Evolutionary conservation across 2,329 filamentous ascomycete species (phyloP).

Genomic region (Drechslera avenae): DNA sequence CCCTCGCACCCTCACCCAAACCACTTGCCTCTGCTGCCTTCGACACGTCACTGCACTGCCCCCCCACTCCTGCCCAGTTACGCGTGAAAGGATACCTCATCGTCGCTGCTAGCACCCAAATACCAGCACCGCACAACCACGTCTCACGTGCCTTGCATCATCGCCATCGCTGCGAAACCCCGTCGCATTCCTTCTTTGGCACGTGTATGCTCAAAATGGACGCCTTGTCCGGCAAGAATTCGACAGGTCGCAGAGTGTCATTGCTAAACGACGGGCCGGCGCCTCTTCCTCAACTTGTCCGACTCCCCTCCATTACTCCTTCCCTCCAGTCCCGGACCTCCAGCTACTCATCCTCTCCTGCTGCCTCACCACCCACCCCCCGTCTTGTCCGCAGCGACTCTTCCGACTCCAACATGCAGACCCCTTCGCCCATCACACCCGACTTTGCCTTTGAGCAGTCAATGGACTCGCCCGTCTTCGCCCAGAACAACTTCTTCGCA

Average conservation of each 20-base stretch:
- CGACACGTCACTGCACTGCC: not conserved
- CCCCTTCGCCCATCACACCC: constrained; percentile 56
- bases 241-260: constrained; percentile 56
- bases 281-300: constrained; percentile 36
- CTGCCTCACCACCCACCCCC: constrained; percentile 54
- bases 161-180: constrained; percentile 16
- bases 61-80: not conserved
- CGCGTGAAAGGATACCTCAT: not conserved
- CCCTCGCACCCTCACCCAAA: not conserved
- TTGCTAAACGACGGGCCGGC: constrained; percentile 55
- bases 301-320: constrained; percentile 45
- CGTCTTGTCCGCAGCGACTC: constrained; percentile 54
- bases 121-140: no score
- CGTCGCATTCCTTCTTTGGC: constrained; percentile 38
- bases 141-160: constrained; percentile 28
- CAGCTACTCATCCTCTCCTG: constrained; percentile 54
- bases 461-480: constrained; percentile 36
- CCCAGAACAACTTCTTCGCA: constrained; percentile 36
- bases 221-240: constrained; percentile 53
- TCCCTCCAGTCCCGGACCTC: constrained; percentile 49
- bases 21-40: not conserved
- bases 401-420: constrained; percentile 52
- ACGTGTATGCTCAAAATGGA: constrained; percentile 52
- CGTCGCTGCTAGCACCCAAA: not conserved
- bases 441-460: constrained; percentile 43